Percentiles rank a stretch among this genome's conserved stretches.
phyloP scores from a whole-genome alignment of 306 rosid genomes.

The Prosopis cineraria region DNA sequence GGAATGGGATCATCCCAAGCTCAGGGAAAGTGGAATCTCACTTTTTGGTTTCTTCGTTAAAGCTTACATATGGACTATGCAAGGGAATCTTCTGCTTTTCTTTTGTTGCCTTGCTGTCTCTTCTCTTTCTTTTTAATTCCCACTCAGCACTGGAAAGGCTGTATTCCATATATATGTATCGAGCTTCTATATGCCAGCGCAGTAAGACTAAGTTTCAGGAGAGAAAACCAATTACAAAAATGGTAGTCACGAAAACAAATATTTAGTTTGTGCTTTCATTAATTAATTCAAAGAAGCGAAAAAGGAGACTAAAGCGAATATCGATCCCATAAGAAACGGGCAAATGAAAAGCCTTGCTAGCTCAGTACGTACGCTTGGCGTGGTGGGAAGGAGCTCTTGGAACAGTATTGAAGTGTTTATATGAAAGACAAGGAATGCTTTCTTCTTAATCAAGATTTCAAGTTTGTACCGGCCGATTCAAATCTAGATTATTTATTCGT shows the following conservation, averaged over 20 bases:
- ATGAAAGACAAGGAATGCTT: no score
- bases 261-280: not conserved
- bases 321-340: not conserved
- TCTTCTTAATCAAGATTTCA: no score
- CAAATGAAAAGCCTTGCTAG: not conserved
- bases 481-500: no score
- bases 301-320: conserved; percentile 23
- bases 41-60: not conserved
- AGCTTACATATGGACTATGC: not conserved
- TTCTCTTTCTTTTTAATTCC: conserved; percentile 21
- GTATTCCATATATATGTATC: not conserved
- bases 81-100: conserved; percentile 36
- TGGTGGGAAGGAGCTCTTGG: conserved; percentile 24
- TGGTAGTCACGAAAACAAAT: not conserved
- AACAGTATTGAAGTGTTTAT: conserved; percentile 30
- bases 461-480: no score
- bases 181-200: not conserved
- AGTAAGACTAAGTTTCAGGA: not conserved
- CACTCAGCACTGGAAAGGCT: not conserved
- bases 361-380: not conserved
- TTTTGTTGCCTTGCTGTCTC: conserved; percentile 29
- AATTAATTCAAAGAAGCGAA: not conserved
- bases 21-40: conserved; percentile 35
- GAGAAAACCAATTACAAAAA: not conserved
- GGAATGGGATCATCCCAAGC: conserved; percentile 35